phyloP scores from a whole-genome alignment of 768 basidiomycete genomes.

The Podaxis sp. region DNA sequence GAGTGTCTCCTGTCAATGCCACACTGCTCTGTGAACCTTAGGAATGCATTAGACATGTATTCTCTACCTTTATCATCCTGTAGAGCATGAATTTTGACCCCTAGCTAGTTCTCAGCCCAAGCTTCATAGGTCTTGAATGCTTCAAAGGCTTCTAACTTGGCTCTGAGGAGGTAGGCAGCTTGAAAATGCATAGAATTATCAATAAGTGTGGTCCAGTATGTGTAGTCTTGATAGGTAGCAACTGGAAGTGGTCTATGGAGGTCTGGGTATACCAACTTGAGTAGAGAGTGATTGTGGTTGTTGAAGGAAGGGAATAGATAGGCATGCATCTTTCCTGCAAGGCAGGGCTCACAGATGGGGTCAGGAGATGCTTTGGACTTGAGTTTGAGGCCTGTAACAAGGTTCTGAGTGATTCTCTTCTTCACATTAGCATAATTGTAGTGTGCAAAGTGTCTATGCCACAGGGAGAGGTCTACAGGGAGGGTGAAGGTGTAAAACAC shows the following conservation, averaged over 20 bases:
- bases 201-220: conserved; percentile 13
- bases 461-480: no score
- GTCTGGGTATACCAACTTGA: neutral
- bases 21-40: no score
- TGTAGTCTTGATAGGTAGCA: no score
- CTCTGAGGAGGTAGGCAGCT: conserved; percentile 1
- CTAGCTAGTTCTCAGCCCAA: neutral
- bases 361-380: neutral
- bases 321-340: neutral
- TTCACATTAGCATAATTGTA: no score
- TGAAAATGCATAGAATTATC: conserved; percentile 3
- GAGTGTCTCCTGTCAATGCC: no score
- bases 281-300: neutral
- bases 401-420: no score
- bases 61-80: neutral
- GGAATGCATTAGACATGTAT: no score
- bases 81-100: neutral
- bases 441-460: no score
- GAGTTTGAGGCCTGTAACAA: no score
- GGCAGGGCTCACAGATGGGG: neutral
- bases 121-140: conserved; percentile 4
- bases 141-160: conserved; percentile 5
- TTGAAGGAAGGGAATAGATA: neutral
- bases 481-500: no score
- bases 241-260: neutral